Percentiles rank a stretch among this genome's conserved stretches.
Evolutionary conservation across 371 early-diverging fungal genomes (phyloP).

Genomic region (Amoeboaphelidium occidentale): DNA sequence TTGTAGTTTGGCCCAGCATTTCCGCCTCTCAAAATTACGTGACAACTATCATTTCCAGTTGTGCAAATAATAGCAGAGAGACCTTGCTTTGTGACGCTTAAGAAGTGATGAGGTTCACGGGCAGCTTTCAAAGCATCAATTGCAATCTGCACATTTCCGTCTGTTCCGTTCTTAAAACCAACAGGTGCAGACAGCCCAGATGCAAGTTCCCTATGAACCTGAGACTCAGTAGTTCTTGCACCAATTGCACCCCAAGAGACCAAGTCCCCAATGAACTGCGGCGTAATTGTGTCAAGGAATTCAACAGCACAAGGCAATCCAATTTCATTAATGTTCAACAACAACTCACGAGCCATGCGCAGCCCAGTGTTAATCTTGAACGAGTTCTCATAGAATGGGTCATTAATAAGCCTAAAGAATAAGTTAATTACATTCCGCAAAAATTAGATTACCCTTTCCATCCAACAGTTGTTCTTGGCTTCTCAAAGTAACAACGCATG

Average conservation of each 20-base stretch:
- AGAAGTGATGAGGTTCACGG: conserved; percentile 56
- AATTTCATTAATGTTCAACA: conserved; percentile 32
- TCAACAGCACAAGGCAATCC: conserved; percentile 74
- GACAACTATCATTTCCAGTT: conserved; percentile 54
- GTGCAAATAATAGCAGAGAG: conserved; percentile 69
- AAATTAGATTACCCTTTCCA: neutral
- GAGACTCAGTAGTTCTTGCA: conserved; percentile 15
- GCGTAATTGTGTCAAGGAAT: conserved; percentile 75
- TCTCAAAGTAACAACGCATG: conserved; percentile 71
- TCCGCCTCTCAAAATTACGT: conserved; percentile 75
- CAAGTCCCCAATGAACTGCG: conserved; percentile 74
- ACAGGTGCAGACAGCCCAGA: conserved; percentile 79
- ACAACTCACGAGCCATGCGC: conserved; percentile 47
- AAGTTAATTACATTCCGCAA: no score
- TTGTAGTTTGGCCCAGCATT: conserved; percentile 68
- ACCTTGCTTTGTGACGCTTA: conserved; percentile 83
- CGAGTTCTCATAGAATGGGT: conserved; percentile 39
- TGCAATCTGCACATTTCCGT: conserved; percentile 64
- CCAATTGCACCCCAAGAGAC: conserved; percentile 84
- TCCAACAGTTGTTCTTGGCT: conserved; percentile 71
- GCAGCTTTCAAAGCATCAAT: conserved; percentile 77
- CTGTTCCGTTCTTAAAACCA: conserved; percentile 90
- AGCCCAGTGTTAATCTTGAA: conserved; percentile 79
- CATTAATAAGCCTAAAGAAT: conserved; percentile 76
- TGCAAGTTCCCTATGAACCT: conserved; percentile 69